Evolutionary conservation across 2,329 filamentous ascomycete genomes (phyloP), one percentile per base, ranked within the genome.

Genomic region (Cytospora leucostoma): DNA sequence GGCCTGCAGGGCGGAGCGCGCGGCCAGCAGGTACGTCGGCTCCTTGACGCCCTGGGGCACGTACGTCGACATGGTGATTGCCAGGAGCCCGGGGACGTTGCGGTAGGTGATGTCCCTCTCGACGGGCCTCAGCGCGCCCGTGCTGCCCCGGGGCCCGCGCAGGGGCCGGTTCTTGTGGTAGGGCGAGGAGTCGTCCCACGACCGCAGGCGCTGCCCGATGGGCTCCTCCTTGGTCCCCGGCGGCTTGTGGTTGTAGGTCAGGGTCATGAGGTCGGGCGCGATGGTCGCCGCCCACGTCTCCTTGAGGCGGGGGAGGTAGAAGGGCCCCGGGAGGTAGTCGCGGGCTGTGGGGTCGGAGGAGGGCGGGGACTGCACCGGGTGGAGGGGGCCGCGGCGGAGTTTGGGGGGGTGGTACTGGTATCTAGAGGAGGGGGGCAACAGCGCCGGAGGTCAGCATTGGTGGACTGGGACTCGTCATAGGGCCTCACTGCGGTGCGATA

Each of bases 361-460:
- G 47, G 88, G 84, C n/a, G 92, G 94, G 64, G 92, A 91, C 79
- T 97, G 92, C 72, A 97, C 88, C 57, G 95, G 95, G 75, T 98
- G 93, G 32, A 98, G 83, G 67, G 93, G 93, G 62, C 95, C 95
- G 72, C 94, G 91, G 77, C 97, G 88, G 84, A 93, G 99, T 79
- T 94, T 95, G 67, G 95, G 95, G 57, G 94, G 89, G 68, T 93
- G 92, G 77, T 90, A 98, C 78, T 96, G 91, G 80, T 98, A 99
- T 83, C 94, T 96, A 66, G 34, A 65, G 77, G 76, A 50, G 37
- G 59, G 7, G 27, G 27, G 4, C 2, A 27, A 47, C 10, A 12
- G 6, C 17, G 21, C 21, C n/a, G 44, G 13, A 53, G 15, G 56
- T 70, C 51, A 66, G 66, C 32, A 55, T 12, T 17, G 17, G 44